These are phyloP conservation scores for Alternaria incomplexa DNA, from an alignment of 2,329 filamentous ascomycete genomes.

Conservation along the genomic window DNA sequence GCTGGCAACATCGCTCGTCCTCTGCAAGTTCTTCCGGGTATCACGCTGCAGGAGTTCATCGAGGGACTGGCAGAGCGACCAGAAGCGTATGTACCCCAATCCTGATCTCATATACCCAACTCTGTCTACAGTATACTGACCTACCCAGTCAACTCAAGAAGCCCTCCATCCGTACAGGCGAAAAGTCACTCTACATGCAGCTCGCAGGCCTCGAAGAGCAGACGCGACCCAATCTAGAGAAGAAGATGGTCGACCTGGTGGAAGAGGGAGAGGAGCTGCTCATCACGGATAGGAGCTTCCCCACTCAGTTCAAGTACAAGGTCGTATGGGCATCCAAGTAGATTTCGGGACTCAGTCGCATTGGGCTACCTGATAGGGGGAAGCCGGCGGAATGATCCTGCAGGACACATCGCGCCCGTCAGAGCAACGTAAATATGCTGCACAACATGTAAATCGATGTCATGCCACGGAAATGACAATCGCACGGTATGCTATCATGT, in stretches of 20 bases:
- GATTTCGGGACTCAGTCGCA: background rate
- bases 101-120: background rate
- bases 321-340: slow-evolving; percentile 52
- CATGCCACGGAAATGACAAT: background rate
- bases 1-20: slow-evolving; percentile 71
- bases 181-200: slow-evolving; percentile 90
- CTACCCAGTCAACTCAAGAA: slow-evolving; percentile 77
- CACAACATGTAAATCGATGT: background rate
- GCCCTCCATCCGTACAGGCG: slow-evolving; percentile 80
- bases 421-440: background rate
- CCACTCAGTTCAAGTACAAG: slow-evolving; percentile 70
- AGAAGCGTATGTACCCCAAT: slow-evolving; percentile 63
- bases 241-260: slow-evolving; percentile 78
- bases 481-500: background rate
- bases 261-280: slow-evolving; percentile 84
- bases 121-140: background rate
- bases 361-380: background rate
- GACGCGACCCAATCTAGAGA: slow-evolving; percentile 80
- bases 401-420: background rate
- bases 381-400: background rate
- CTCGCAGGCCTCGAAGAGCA: slow-evolving; percentile 82
- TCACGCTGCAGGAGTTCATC: slow-evolving; percentile 82
- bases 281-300: slow-evolving; percentile 91
- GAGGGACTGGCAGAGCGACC: slow-evolving; percentile 82
- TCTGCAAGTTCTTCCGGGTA: slow-evolving; percentile 71